phyloP scores from a whole-genome alignment of 495 filamentous ascomycete genomes.

The Penicillium tannophilum region DNA sequence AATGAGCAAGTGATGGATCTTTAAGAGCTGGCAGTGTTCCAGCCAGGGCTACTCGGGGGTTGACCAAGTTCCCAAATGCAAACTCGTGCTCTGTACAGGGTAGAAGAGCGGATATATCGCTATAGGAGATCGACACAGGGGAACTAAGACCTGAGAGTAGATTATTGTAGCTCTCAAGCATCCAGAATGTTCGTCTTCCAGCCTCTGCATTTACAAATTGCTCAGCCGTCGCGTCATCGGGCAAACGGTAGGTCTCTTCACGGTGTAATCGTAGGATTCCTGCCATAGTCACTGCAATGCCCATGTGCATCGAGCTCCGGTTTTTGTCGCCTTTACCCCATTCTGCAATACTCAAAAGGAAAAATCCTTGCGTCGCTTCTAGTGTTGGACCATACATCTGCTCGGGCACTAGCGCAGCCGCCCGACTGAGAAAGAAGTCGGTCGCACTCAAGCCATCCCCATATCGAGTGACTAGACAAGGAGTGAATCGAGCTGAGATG shows the following conservation, averaged over 20 bases:
- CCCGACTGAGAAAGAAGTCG: slow-evolving; percentile 1
- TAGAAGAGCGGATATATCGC: background rate
- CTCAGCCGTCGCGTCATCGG: slow-evolving; percentile 1
- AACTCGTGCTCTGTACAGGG: background rate
- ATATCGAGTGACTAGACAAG: background rate
- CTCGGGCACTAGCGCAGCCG: background rate
- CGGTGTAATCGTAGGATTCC: background rate
- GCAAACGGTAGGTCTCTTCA: background rate
- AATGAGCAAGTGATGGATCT: slow-evolving; percentile 1
- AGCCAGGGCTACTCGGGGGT: background rate
- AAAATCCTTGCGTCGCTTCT: background rate
- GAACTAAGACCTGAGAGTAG: background rate
- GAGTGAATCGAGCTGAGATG: slow-evolving; percentile 1
- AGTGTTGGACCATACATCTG: background rate
- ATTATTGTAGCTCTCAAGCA: slow-evolving; percentile 1
- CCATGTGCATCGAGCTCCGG: slow-evolving; percentile 1
- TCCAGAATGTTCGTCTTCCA: background rate
- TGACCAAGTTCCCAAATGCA: background rate
- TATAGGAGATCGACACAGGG: background rate
- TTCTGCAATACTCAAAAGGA: slow-evolving; percentile 4
- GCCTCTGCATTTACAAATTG: background rate
- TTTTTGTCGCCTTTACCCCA: slow-evolving; percentile 2
- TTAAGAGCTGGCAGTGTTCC: background rate
- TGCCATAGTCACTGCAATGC: slow-evolving; percentile 1
- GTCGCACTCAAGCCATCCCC: background rate